Evolutionary conservation across 1,284 basidiomycete species (phyloP).

Genomic region (Malassezia nana): DNA sequence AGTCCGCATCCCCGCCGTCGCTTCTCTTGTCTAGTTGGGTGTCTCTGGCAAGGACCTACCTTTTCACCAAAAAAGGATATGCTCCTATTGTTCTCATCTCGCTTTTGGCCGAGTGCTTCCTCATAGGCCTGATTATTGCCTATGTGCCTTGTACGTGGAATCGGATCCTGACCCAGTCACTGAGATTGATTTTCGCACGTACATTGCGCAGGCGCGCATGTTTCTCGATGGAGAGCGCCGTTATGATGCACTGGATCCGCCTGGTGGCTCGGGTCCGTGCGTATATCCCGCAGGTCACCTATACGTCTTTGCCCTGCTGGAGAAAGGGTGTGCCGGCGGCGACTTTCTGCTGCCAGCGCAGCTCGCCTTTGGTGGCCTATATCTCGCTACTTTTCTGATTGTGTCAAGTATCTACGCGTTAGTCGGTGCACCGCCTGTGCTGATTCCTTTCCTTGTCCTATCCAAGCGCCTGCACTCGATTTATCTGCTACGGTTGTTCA

Average conservation of each 20-base stretch:
- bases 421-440: slow-evolving; percentile 33
- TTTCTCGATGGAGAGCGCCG: slow-evolving; percentile 74
- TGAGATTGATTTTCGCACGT: slow-evolving; percentile 96
- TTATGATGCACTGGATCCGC: slow-evolving; percentile 62
- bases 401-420: slow-evolving; percentile 29
- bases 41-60: neutral
- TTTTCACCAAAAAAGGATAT: slow-evolving; percentile 2
- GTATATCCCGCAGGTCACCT: slow-evolving; percentile 94
- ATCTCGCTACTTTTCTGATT: slow-evolving; percentile 23
- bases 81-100: neutral
- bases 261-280: slow-evolving; percentile 82
- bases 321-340: slow-evolving; percentile 59
- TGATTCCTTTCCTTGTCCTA: slow-evolving; percentile 65
- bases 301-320: slow-evolving; percentile 68
- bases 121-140: slow-evolving; percentile 5
- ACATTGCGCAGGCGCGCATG: slow-evolving; percentile 72
- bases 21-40: neutral
- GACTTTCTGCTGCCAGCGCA: slow-evolving; percentile 56
- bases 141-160: slow-evolving; percentile 1
- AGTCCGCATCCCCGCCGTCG: neutral
- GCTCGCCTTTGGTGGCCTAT: slow-evolving; percentile 25
- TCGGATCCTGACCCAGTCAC: slow-evolving; percentile 52
- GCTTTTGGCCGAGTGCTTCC: neutral
- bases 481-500: slow-evolving; percentile 83
- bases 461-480: slow-evolving; percentile 92